Evolutionary conservation across 352 stramenopile species (phyloP), one percentile per base, ranked within the genome.

Genomic region (Phytophthora idaei): DNA sequence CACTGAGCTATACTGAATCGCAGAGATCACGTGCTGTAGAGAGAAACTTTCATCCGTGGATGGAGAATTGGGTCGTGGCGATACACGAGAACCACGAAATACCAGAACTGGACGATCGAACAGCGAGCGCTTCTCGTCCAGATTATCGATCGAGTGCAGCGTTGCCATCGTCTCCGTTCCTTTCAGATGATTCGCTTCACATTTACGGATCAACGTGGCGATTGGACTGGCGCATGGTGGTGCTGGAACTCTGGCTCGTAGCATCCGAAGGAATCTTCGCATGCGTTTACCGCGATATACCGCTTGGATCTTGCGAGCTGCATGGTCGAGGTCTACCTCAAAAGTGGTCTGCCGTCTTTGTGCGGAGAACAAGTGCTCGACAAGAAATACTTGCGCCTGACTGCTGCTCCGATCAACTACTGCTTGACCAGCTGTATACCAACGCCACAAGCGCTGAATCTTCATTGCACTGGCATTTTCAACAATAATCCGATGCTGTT

Each of bases 281-380:
- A 85, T 75, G 9, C 74, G 65, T 25, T 78, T 83, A 11, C 82
- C 73, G 2, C 80, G 78, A 25, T 87, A 89, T 21, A 80, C 57
- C 4, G 73, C 71, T 60, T 93, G 84, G 42, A 91, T 89, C 49
- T 71, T 80, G 12, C 75, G 61, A 17, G 79, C 82, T 12, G 81
- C 77, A 5, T 54, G 53, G 8, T 78, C 63, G 17, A 80, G 61
- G 8, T 80, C 55, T 1, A 32, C 6, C 28, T 59, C 54, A 7
- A 64, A 8, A 15, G 53, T 42, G 7, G 69, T 67, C 17, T 78
- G 67, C 2, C 58, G 60, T 50, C 56, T 64, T 7, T 86, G 74
- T 14, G 85, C 66, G 17, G 76, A 68, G 12, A 64, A 55, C 27
- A 76, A 64, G 8, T 80, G 64, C 45, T 87, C 76, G 17, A 87